phyloP scores from a whole-genome alignment of 1,139 yeast species.

The Protomyces lactucae-debilis region DNA sequence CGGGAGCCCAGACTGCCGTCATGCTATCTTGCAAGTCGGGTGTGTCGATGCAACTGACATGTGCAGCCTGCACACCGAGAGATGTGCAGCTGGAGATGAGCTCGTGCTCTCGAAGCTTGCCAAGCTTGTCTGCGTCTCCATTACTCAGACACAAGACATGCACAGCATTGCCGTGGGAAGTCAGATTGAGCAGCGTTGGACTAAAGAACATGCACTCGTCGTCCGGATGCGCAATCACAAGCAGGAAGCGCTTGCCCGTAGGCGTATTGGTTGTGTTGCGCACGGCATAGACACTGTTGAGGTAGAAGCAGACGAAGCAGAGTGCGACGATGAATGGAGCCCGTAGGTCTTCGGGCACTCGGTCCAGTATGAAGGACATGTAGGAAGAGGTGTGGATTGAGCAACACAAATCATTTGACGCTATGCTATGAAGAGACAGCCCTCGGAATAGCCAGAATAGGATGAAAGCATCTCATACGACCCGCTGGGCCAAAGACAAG shows the following conservation, averaged over 20 bases:
- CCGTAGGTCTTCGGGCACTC: neutral
- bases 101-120: slow-evolving; percentile 57
- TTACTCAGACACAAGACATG: slow-evolving; percentile 58
- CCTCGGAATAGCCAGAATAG: neutral
- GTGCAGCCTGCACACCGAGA: slow-evolving; percentile 49
- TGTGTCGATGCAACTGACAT: slow-evolving; percentile 50
- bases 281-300: slow-evolving; percentile 17
- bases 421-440: neutral
- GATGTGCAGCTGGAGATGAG: slow-evolving; percentile 53
- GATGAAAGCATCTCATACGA: slow-evolving; percentile 46
- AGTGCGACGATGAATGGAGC: neutral
- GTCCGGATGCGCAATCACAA: slow-evolving; percentile 92
- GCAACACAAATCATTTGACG: neutral
- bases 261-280: slow-evolving; percentile 16
- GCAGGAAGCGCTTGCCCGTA: slow-evolving; percentile 34
- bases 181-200: slow-evolving; percentile 51
- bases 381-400: neutral
- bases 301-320: slow-evolving; percentile 9
- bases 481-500: slow-evolving; percentile 85
- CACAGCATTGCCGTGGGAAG: slow-evolving; percentile 2
- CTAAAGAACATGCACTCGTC: slow-evolving; percentile 98
- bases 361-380: neutral
- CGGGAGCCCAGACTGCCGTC: slow-evolving; percentile 60
- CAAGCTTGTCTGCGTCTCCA: slow-evolving; percentile 75
- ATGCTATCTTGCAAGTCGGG: slow-evolving; percentile 63